A percentile compares a stretch with the other conserved stretches of the same genome.
phyloP scores from a whole-genome alignment of 495 filamentous ascomycete species.

The Penicillium pulvis region DNA sequence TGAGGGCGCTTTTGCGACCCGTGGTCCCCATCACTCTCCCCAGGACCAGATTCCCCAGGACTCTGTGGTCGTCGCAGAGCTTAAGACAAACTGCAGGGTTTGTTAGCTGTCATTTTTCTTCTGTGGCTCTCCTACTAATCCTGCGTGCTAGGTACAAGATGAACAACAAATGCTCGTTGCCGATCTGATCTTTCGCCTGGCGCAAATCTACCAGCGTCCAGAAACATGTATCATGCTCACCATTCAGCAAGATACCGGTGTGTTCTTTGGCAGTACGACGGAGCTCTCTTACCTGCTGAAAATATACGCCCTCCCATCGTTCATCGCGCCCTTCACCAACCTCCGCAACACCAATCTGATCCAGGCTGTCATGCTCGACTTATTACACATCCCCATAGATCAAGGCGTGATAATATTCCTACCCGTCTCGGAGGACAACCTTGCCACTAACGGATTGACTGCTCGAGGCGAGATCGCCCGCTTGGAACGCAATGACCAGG shows the following conservation, averaged over 20 bases:
- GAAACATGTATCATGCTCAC: slow-evolving; percentile 71
- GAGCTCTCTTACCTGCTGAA: slow-evolving; percentile 82
- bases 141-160: slow-evolving; percentile 33
- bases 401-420: slow-evolving; percentile 73
- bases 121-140: not conserved
- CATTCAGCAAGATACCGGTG: slow-evolving; percentile 71
- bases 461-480: slow-evolving; percentile 68
- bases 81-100: slow-evolving; percentile 84
- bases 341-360: slow-evolving; percentile 79
- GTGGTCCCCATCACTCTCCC: slow-evolving; percentile 52
- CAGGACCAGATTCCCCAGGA: slow-evolving; percentile 62
- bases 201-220: slow-evolving; percentile 70
- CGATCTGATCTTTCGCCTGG: slow-evolving; percentile 67
- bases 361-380: slow-evolving; percentile 65
- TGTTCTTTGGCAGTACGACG: slow-evolving; percentile 72
- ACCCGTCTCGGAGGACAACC: slow-evolving; percentile 66
- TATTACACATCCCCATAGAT: slow-evolving; percentile 61
- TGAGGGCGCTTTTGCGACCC: slow-evolving; percentile 59
- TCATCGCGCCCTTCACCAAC: slow-evolving; percentile 76
- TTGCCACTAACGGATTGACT: slow-evolving; percentile 71
- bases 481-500: slow-evolving; percentile 45
- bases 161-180: slow-evolving; percentile 59
- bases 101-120: slow-evolving; percentile 25
- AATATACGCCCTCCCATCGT: slow-evolving; percentile 67
- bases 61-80: slow-evolving; percentile 73